Evolutionary conservation across 1,284 basidiomycete species (phyloP).

Genomic region (Boletellus sp.): DNA sequence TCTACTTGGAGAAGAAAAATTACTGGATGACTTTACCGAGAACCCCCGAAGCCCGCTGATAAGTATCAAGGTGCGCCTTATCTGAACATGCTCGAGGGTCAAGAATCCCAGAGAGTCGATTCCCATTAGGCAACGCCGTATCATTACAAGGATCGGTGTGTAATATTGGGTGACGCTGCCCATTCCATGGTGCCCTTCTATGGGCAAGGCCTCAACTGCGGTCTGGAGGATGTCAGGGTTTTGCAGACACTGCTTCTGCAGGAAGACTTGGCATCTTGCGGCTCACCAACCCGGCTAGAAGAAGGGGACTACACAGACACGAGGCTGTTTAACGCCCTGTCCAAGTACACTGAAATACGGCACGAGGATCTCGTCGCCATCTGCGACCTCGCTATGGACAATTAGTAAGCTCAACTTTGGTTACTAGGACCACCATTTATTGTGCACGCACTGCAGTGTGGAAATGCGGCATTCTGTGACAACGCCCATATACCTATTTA

Average conservation of each 20-base stretch:
- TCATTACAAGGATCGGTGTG: constrained; percentile 84
- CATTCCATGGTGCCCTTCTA: constrained; percentile 99
- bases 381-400: constrained; percentile 87
- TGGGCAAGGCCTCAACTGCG: constrained; percentile 97
- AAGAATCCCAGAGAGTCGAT: constrained; percentile 24
- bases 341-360: constrained; percentile 75
- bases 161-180: constrained; percentile 91
- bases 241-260: constrained; percentile 74
- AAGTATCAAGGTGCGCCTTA: constrained; percentile 75
- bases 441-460: constrained; percentile 48
- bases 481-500: constrained; percentile 75
- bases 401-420: constrained; percentile 70
- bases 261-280: constrained; percentile 53
- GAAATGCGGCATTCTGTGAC: constrained; percentile 95
- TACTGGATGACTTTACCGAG: constrained; percentile 73
- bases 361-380: constrained; percentile 90
- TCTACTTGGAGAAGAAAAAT: constrained; percentile 76
- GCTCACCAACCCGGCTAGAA: constrained; percentile 28
- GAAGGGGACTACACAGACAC: constrained; percentile 46
- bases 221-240: constrained; percentile 94
- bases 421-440: constrained; percentile 23
- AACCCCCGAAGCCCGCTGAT: constrained; percentile 90
- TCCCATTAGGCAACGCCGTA: constrained; percentile 73
- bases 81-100: constrained; percentile 12
- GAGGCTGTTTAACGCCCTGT: constrained; percentile 63